Conservation (phyloP, 2,329 filamentous ascomycete species). For the Akanthomyces uredinophilus region DNA sequence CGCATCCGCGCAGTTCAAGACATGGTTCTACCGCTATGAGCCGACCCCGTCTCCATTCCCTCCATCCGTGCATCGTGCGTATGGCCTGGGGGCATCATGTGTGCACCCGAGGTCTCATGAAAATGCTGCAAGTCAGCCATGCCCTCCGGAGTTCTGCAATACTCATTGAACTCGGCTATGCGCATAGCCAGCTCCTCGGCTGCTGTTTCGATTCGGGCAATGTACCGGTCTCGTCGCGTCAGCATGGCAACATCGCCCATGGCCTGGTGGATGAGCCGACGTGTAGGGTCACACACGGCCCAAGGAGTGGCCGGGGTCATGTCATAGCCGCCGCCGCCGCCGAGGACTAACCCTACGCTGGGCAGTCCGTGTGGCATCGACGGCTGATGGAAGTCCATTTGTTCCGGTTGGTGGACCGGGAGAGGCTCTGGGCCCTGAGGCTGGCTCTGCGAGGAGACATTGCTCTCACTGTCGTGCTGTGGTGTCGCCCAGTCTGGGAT, state of each 20-base stretch:
- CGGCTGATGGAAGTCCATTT: slow-evolving; percentile 18
- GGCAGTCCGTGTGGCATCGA: slow-evolving; percentile 17
- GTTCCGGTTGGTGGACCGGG: background rate
- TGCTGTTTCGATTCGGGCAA: slow-evolving; percentile 48
- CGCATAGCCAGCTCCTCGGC: slow-evolving; percentile 51
- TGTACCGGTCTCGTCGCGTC: slow-evolving; percentile 39
- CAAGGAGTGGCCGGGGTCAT: slow-evolving; percentile 28
- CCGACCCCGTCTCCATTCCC: background rate
- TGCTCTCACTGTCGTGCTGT: background rate
- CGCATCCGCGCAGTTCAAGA: slow-evolving; percentile 3
- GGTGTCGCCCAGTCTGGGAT: background rate
- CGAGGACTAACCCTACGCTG: slow-evolving; percentile 15
- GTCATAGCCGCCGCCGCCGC: background rate
- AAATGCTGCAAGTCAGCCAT: slow-evolving; percentile 17
- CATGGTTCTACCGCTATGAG: background rate
- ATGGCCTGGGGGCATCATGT: background rate
- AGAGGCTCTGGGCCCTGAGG: background rate
- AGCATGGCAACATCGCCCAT: slow-evolving; percentile 41
- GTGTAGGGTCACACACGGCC: slow-evolving; percentile 20
- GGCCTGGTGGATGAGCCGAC: slow-evolving; percentile 30
- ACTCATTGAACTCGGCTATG: slow-evolving; percentile 48
- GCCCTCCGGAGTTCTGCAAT: slow-evolving; percentile 24
- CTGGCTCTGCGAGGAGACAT: background rate
- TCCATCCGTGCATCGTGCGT: background rate
- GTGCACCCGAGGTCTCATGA: background rate